Conservation (phyloP, 2,329 filamentous ascomycete species). For the Nemania sp. region DNA sequence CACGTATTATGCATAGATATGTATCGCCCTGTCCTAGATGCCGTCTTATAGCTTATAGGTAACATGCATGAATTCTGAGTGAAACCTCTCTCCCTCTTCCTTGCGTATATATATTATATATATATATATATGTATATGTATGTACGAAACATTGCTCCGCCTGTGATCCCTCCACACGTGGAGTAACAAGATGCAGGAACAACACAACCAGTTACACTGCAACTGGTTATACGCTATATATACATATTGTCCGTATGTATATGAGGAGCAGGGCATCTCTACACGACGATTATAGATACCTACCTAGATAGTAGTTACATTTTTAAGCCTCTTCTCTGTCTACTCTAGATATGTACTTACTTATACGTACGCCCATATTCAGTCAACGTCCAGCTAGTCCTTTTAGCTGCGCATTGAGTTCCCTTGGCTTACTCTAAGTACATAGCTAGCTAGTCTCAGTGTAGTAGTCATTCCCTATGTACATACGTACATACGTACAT, state of each 20-base stretch:
- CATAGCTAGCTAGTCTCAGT: too few species aligned
- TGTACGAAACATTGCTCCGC: constrained; percentile 12
- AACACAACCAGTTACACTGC: constrained; percentile 21
- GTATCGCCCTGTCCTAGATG: too few species aligned
- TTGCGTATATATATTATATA: neutral
- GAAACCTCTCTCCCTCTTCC: neutral
- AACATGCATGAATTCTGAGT: neutral
- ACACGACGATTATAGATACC: neutral
- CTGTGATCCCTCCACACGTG: constrained; percentile 36
- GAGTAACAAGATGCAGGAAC: constrained; percentile 36
- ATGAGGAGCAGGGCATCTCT: neutral
- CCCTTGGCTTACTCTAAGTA: too few species aligned
- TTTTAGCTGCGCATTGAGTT: too few species aligned
- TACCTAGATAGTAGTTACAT: too few species aligned
- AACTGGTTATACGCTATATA: neutral
- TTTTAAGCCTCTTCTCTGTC: too few species aligned
- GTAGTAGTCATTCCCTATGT: too few species aligned
- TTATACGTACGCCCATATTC: too few species aligned
- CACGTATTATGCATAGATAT: neutral
- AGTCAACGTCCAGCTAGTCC: too few species aligned
- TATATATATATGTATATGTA: neutral
- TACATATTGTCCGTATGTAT: neutral
- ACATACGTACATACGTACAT: too few species aligned
- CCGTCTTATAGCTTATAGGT: too few species aligned
- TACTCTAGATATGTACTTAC: too few species aligned